Conservation (phyloP, 495 filamentous ascomycete species). For the Antarctomyces pellizariae region DNA sequence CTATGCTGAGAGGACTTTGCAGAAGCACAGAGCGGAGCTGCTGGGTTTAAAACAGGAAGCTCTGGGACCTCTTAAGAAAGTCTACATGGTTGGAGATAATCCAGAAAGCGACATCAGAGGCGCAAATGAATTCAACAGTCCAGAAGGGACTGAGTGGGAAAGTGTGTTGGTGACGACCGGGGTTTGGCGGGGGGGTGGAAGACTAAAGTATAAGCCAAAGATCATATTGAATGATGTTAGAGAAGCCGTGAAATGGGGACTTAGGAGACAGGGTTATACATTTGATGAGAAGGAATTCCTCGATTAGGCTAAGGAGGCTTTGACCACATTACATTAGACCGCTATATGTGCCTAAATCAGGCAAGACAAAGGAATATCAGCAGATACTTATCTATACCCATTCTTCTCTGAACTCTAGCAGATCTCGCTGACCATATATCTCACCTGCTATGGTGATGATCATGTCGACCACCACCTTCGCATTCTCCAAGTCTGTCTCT, state of each 20-base stretch:
- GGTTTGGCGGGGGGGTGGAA: constrained; percentile 27
- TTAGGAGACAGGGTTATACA: constrained; percentile 12
- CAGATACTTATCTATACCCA: constrained; percentile 4
- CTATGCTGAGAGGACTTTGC: constrained; percentile 57
- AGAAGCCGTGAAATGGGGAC: constrained; percentile 17
- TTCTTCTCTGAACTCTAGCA: constrained; percentile 42
- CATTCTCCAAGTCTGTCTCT: constrained; percentile 14
- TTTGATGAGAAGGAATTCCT: no score
- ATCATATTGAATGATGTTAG: constrained; percentile 14
- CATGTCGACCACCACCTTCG: constrained; percentile 56
- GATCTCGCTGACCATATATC: constrained; percentile 72
- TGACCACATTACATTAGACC: no score
- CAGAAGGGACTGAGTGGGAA: constrained; percentile 45
- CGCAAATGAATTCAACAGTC: constrained; percentile 53
- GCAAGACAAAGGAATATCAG: no score
- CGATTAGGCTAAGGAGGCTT: no score
- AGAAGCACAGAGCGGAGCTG: constrained; percentile 28
- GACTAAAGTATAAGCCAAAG: constrained; percentile 12
- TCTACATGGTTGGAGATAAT: constrained; percentile 98
- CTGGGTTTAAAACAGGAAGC: constrained; percentile 10
- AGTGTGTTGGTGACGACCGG: constrained; percentile 70
- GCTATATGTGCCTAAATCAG: no score
- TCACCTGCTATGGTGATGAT: constrained; percentile 77
- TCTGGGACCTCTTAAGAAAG: constrained; percentile 23
- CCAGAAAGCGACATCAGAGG: constrained; percentile 79